Evolutionary conservation across 2,329 filamentous ascomycete genomes (phyloP).

Genomic region (Stromatinia cepivora): DNA sequence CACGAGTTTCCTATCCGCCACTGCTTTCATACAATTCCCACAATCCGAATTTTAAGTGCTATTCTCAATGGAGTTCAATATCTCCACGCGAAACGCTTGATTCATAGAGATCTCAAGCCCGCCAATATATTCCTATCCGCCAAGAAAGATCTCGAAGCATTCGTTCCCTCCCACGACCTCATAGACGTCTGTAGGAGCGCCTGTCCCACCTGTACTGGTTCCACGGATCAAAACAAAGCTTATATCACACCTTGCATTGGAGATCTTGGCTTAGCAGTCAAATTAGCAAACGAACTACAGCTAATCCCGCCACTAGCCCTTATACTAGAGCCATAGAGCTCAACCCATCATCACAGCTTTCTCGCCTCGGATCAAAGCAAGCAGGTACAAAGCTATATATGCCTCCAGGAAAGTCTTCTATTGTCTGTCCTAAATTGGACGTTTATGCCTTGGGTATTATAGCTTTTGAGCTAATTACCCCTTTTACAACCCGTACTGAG

Average conservation of each 20-base stretch:
- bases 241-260: slow-evolving; percentile 62
- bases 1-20: slow-evolving; percentile 45
- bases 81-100: slow-evolving; percentile 59
- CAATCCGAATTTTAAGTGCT: slow-evolving; percentile 56
- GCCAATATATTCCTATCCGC: slow-evolving; percentile 65
- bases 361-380: slow-evolving; percentile 37
- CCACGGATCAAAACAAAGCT: slow-evolving; percentile 33
- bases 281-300: slow-evolving; percentile 36
- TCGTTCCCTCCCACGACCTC: slow-evolving; percentile 43
- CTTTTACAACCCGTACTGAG: slow-evolving; percentile 53
- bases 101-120: slow-evolving; percentile 68
- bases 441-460: slow-evolving; percentile 63
- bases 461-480: slow-evolving; percentile 60
- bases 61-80: slow-evolving; percentile 65
- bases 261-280: slow-evolving; percentile 66
- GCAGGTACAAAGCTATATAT: slow-evolving; percentile 64
- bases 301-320: background rate
- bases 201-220: slow-evolving; percentile 44
- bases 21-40: slow-evolving; percentile 61
- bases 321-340: slow-evolving; percentile 6
- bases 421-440: slow-evolving; percentile 55
- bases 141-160: slow-evolving; percentile 40
- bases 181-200: slow-evolving; percentile 44
- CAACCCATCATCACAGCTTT: slow-evolving; percentile 18
- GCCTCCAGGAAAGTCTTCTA: slow-evolving; percentile 40